phyloP scores from a whole-genome alignment of 2,329 filamentous ascomycete species.

The Blastomyces silverae region DNA sequence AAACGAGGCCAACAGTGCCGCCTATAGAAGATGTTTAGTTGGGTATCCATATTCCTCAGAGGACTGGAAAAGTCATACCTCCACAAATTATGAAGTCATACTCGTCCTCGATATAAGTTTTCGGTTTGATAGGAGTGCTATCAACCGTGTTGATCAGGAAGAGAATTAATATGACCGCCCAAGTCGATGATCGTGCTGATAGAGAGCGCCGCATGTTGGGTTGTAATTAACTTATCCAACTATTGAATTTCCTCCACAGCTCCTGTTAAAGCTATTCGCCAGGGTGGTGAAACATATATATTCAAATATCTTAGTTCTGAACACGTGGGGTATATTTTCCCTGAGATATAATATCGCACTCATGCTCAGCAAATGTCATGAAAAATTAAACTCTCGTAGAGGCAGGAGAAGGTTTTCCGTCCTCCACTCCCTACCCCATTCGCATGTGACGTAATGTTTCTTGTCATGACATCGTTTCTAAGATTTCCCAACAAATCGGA shows the following conservation, averaged over 20 bases:
- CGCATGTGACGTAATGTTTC: neutral
- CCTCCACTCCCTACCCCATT: neutral
- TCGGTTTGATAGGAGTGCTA: neutral
- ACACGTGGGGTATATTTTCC: neutral
- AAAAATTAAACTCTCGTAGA: neutral
- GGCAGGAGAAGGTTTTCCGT: neutral
- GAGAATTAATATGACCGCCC: neutral
- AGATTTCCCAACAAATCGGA: neutral
- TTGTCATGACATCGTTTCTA: constrained; percentile 7
- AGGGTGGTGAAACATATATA: neutral
- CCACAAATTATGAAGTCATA: constrained; percentile 24
- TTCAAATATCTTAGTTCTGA: neutral
- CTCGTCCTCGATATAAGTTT: constrained; percentile 7
- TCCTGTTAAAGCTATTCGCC: neutral
- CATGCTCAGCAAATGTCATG: neutral
- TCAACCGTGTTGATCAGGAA: neutral
- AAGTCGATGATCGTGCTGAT: neutral
- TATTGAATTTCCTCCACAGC: neutral
- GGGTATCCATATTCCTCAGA: neutral
- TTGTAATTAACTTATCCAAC: neutral
- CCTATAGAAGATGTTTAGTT: constrained; percentile 18
- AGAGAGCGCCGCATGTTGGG: neutral
- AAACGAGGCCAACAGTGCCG: constrained; percentile 25
- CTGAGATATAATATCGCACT: neutral
- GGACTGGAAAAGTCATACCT: constrained; percentile 14